Base-by-base conservation (phyloP, 768 basidiomycete genomes). In the Rhizopogon vulgaris region DNA sequence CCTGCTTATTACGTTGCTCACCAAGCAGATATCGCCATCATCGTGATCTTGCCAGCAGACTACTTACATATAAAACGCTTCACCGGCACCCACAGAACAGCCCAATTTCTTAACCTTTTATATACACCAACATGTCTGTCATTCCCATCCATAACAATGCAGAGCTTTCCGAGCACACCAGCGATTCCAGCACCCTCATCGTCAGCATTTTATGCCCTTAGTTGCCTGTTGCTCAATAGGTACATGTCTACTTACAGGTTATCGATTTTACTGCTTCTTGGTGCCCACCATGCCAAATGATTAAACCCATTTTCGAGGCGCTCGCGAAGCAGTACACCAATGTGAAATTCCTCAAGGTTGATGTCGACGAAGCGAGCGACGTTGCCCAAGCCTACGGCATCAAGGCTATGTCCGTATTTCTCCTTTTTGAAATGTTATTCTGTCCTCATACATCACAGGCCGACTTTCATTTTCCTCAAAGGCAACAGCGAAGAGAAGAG, bases 231-330 rank as follows among this genome's bases (percentile, higher is more conserved):
- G 7, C 12, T 8, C 17, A 18, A 45, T 10, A 3, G 43, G 18
- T 12, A 32, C 28, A 22, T 14, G 1, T 18, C 30, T 18, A 4
- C 3, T 45, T 18, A 17, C 28, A 45, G 43, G 17, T 45, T 10
- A 45, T 45, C 18, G 43, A 45, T 22, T 45, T 45, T 18, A 45
- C 43, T 18, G 43, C 43, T 14, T 18, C 28, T 18, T 45, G 89
- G 90, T 92, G 90, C 75, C 84, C 86, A 1, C 90, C 90, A 34
- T 93, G 90, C 63, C 87, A 89, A 66, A 75, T 76, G 38, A 93
- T 93, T 56, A 90, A 89, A 3, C 90, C 91, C 2, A 69, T 74
- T 0, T 92, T 78, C 55, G 88, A 90, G 58, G 70, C 77, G 0
- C 71, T 93, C 2, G 77, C 88, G 6, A 84, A 82, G 59, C 71